Evolutionary conservation across 1,139 yeast species (phyloP).

Genomic region (Suhomyces wounanorum): DNA sequence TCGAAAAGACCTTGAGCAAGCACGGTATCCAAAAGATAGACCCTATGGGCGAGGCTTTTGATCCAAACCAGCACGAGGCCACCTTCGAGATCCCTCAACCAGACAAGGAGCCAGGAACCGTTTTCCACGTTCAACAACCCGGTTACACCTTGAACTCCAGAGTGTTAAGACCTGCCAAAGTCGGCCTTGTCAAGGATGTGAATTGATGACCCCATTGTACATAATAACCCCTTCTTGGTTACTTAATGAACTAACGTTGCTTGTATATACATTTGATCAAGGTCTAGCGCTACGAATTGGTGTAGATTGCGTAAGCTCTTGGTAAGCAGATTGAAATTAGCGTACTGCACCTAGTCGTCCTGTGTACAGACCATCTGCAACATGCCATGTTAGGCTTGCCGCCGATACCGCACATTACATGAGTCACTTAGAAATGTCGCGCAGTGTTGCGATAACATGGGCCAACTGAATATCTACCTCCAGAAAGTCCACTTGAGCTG

Average conservation of each 20-base stretch:
- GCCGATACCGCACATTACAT: slow-evolving; percentile 1
- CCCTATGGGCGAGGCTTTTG: slow-evolving; percentile 83
- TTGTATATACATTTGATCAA: slow-evolving; percentile 12
- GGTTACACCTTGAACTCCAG: slow-evolving; percentile 87
- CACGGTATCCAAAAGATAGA: slow-evolving; percentile 83
- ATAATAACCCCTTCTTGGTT: slow-evolving; percentile 9
- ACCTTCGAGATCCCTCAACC: slow-evolving; percentile 87
- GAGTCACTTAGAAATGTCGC: slow-evolving; percentile 9
- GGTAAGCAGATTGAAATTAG: background rate
- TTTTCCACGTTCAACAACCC: slow-evolving; percentile 88
- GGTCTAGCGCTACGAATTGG: background rate
- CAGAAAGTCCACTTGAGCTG: background rate
- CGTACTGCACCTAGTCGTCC: background rate
- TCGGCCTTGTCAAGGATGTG: slow-evolving; percentile 77
- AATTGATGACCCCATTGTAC: slow-evolving; percentile 10
- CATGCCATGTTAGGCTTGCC: slow-evolving; percentile 4
- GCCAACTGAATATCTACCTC: background rate
- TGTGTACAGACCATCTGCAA: background rate
- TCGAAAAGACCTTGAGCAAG: slow-evolving; percentile 77
- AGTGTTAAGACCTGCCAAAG: slow-evolving; percentile 95
- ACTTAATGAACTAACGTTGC: slow-evolving; percentile 7
- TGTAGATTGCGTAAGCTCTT: background rate
- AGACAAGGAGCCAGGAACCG: slow-evolving; percentile 89
- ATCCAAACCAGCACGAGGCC: slow-evolving; percentile 93
- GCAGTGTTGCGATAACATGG: background rate